Percentiles rank a stretch among this genome's conserved stretches.
phyloP scores from a whole-genome alignment of 2,329 filamentous ascomycete species.

The Claviceps citrina region DNA sequence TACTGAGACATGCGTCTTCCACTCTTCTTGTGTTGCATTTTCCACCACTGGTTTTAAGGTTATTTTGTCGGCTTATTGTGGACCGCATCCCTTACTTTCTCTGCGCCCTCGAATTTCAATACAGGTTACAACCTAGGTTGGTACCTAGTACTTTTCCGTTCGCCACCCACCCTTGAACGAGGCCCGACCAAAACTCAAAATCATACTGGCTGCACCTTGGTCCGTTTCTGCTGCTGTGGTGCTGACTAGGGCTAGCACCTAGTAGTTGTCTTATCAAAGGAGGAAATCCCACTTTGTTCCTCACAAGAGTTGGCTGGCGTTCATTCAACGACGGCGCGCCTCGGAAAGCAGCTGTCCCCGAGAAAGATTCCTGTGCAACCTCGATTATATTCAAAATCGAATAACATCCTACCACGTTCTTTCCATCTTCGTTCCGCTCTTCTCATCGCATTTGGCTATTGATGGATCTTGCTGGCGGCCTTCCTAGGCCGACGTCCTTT shows the following conservation, averaged over 20 bases:
- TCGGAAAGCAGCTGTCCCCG: background rate
- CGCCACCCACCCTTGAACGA: background rate
- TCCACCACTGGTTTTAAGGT: slow-evolving; percentile 7
- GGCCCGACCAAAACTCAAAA: background rate
- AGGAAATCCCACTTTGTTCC: background rate
- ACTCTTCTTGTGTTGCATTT: background rate
- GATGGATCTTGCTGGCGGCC: slow-evolving; percentile 24
- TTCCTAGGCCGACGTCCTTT: slow-evolving; percentile 29
- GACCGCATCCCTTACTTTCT: background rate
- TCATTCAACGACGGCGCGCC: too few relatives aligned
- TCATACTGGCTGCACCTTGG: background rate
- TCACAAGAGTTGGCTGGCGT: too few relatives aligned
- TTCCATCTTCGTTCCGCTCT: background rate
- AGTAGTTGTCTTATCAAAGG: too few relatives aligned
- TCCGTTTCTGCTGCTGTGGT: background rate
- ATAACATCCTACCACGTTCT: background rate
- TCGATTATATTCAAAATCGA: background rate
- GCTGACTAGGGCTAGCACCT: too few relatives aligned
- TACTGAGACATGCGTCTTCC: slow-evolving; percentile 5
- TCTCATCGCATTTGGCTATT: background rate
- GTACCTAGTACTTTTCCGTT: background rate
- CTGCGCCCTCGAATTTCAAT: background rate
- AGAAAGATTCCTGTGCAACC: background rate
- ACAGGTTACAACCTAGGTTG: too few relatives aligned
- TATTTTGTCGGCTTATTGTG: slow-evolving; percentile 3